These are phyloP conservation scores for Spergularia bocconei DNA, from an alignment of 148 eudicot genomes.

Conservation along the genomic window DNA sequence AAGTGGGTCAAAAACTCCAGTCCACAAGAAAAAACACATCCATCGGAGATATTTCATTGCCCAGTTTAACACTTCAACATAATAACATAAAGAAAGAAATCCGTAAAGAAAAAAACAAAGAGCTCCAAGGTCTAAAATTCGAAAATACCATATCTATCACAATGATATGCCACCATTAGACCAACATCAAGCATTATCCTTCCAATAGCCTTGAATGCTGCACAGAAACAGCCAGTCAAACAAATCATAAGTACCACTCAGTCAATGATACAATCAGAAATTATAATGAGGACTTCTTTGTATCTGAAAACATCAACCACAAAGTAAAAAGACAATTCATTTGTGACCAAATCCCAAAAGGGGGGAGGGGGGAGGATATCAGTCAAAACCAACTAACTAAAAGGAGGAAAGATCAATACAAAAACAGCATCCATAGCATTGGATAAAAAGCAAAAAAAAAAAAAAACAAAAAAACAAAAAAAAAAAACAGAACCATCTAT, in stretches of 20 bases:
- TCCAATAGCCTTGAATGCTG: slow-evolving; percentile 93
- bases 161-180: slow-evolving; percentile 78
- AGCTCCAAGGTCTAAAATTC: neutral
- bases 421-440: neutral
- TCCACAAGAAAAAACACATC: neutral
- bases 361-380: no score
- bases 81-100: neutral
- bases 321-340: no score
- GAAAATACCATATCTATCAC: slow-evolving; percentile 75
- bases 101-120: neutral
- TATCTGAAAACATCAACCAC: no score
- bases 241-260: neutral
- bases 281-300: no score
- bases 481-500: neutral
- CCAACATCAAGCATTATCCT: slow-evolving; percentile 86
- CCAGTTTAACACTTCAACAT: neutral
- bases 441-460: neutral
- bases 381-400: no score
- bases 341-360: no score
- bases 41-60: neutral
- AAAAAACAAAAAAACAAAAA: no score
- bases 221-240: slow-evolving; percentile 12
- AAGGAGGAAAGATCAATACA: no score
- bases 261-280: neutral
- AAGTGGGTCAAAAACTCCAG: neutral